phyloP scores from a whole-genome alignment of 768 basidiomycete genomes.

The Rubroboletus satanas region DNA sequence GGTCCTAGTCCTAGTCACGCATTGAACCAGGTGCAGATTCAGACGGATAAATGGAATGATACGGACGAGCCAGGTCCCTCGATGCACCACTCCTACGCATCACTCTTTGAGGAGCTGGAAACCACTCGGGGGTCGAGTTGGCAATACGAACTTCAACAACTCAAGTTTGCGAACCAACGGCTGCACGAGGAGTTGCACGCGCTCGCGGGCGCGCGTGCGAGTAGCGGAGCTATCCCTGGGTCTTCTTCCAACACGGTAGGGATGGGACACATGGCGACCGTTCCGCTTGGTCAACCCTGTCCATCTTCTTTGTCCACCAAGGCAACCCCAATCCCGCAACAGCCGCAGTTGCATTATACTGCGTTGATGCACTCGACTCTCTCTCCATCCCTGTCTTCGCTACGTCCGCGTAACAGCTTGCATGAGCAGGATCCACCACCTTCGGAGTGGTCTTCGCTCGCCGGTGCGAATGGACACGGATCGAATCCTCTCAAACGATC shows the following conservation, averaged over 20 bases:
- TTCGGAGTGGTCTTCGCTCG: conserved; percentile 29
- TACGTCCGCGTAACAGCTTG: conserved; percentile 7
- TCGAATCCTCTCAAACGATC: conserved; percentile 25
- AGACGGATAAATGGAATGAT: neutral
- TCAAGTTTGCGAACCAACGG: conserved; percentile 66
- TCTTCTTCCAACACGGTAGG: neutral
- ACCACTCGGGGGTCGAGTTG: conserved; percentile 69
- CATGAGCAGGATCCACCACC: conserved; percentile 19
- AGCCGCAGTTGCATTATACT: conserved; percentile 4
- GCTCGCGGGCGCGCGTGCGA: conserved; percentile 30
- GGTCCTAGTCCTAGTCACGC: neutral
- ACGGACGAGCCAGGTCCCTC: neutral
- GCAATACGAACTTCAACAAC: conserved; percentile 90
- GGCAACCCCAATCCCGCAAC: neutral
- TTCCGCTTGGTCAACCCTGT: neutral
- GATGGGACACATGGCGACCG: neutral
- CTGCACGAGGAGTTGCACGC: conserved; percentile 53
- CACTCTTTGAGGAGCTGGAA: conserved; percentile 75
- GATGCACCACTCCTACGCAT: conserved; percentile 22
- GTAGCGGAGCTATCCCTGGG: neutral
- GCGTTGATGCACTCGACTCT: conserved; percentile 4
- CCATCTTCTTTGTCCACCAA: neutral
- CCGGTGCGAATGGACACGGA: conserved; percentile 23
- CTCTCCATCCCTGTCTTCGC: neutral
- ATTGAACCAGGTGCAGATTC: neutral